Evolutionary conservation across 2,329 filamentous ascomycete species (phyloP).

Genomic region (Cladosporium oxysporum): DNA sequence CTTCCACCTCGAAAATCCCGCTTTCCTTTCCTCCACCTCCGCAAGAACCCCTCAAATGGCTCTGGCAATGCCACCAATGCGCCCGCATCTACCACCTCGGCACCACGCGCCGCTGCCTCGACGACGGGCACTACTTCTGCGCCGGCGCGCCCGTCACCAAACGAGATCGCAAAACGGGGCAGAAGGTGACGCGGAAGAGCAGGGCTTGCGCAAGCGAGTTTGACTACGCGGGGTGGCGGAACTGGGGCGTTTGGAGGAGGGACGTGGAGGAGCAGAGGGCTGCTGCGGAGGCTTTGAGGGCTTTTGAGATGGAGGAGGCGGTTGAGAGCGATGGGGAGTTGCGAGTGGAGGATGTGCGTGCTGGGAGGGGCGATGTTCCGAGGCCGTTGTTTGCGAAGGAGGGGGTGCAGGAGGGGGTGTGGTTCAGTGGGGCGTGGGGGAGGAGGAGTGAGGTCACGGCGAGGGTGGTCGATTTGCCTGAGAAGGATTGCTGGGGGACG

Average conservation of each 20-base stretch:
- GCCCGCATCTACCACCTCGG: constrained; percentile 49
- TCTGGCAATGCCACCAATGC: constrained; percentile 58
- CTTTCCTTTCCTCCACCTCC: constrained; percentile 31
- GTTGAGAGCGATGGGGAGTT: constrained; percentile 22
- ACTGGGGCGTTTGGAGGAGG: constrained; percentile 48
- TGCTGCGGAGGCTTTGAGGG: constrained; percentile 27
- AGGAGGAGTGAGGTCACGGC: constrained; percentile 17
- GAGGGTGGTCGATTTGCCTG: background rate
- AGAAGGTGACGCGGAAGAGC: constrained; percentile 36
- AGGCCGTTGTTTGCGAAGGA: constrained; percentile 12
- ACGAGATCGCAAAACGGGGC: constrained; percentile 34
- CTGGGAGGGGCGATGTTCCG: background rate
- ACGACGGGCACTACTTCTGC: constrained; percentile 58
- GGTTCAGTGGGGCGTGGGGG: constrained; percentile 26
- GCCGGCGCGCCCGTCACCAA: constrained; percentile 47
- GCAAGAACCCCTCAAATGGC: constrained; percentile 45
- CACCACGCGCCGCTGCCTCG: constrained; percentile 54
- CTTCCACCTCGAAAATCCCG: background rate
- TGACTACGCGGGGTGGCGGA: constrained; percentile 55
- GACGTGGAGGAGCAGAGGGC: constrained; percentile 27
- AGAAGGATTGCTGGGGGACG: constrained; percentile 46
- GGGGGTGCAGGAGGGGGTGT: constrained; percentile 23
- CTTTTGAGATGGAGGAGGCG: constrained; percentile 6
- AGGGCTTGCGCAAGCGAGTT: constrained; percentile 53
- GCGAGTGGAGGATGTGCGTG: background rate